Evolutionary conservation across 2,329 filamentous ascomycete genomes (phyloP), one percentile per base, ranked within the genome.

Genomic region (Aspergillus novoparasiticus): DNA sequence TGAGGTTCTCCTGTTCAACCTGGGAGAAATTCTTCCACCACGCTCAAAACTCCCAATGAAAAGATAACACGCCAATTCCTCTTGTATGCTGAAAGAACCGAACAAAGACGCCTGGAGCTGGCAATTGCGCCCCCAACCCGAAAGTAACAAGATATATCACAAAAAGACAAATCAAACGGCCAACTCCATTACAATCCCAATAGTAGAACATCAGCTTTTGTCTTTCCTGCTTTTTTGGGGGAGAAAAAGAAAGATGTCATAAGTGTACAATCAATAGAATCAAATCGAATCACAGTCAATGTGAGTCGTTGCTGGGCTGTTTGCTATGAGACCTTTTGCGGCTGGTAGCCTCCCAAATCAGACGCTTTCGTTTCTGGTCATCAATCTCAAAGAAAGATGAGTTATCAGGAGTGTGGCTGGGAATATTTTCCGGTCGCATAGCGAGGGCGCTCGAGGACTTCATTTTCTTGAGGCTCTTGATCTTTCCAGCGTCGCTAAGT

Each of bases 391-490:
- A 85, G 23, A 73, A 69, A 6, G 82, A 79, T 23, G 72, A 72
- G 48, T 76, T 74, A 50, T 75, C 74, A 19, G 69, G 69, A 28
- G 73, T 73, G n/a, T 72, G 71, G 65, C 73, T 75, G 8, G 64
- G 64, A 41, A 72, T 67, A 43, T 76, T 75, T 5, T 75, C 73
- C 28, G 70, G 69, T 28, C 73, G 72, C 59, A 84, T 80, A 28
- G 82, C 80, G n/a, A 86, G 79, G 46, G 86, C 81, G 63, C 80
- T 80, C 55, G 81, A 82, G 58, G 85, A 84, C 54, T 84, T 84
- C 74, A 89, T 87, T 67, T 78, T 79, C 53, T 70, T 69, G n/a
- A 71, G 65, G 26, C 64, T 67, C 60, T 69, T 74, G n/a, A 62
- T 51, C 54, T 74, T 75, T 23, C 66, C 69, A 26, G 64, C 61